These are phyloP conservation scores for Heritiera littoralis DNA, from an alignment of 345 rosid genomes.

Conservation along the genomic window DNA sequence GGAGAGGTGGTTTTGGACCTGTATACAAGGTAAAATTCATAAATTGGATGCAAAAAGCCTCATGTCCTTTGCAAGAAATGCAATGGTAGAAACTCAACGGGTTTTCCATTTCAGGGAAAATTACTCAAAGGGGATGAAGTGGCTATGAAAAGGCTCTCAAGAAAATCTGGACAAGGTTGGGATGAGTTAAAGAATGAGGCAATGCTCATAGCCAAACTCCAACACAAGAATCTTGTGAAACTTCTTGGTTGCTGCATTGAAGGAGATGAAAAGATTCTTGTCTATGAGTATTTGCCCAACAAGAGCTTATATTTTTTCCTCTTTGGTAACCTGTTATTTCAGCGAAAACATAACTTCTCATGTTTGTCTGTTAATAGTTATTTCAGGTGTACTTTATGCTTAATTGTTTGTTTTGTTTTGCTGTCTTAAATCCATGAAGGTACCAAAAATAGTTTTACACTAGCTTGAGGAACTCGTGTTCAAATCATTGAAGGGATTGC, in stretches of 20 bases:
- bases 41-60: neutral
- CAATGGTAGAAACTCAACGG: neutral
- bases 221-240: slow-evolving; percentile 22
- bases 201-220: slow-evolving; percentile 19
- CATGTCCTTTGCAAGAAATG: neutral
- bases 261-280: slow-evolving; percentile 21
- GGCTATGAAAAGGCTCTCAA: slow-evolving; percentile 17
- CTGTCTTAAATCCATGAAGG: slow-evolving; percentile 7
- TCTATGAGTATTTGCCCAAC: slow-evolving; percentile 22
- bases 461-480: slow-evolving; percentile 13
- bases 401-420: neutral
- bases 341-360: neutral
- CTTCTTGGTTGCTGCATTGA: slow-evolving; percentile 25
- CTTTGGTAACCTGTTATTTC: slow-evolving; percentile 2
- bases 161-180: slow-evolving; percentile 15
- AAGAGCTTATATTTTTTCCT: slow-evolving; percentile 20
- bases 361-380: neutral
- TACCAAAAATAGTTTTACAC: neutral
- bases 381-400: neutral
- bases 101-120: slow-evolving; percentile 1
- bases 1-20: slow-evolving; percentile 26
- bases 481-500: slow-evolving; percentile 22
- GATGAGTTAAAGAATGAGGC: slow-evolving; percentile 22
- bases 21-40: slow-evolving; percentile 12
- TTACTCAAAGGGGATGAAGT: slow-evolving; percentile 16